Percentiles rank a stretch among this genome's conserved stretches.
Evolutionary conservation across 331 rosid genomes (phyloP).

Genomic region (Malus hybrid): DNA sequence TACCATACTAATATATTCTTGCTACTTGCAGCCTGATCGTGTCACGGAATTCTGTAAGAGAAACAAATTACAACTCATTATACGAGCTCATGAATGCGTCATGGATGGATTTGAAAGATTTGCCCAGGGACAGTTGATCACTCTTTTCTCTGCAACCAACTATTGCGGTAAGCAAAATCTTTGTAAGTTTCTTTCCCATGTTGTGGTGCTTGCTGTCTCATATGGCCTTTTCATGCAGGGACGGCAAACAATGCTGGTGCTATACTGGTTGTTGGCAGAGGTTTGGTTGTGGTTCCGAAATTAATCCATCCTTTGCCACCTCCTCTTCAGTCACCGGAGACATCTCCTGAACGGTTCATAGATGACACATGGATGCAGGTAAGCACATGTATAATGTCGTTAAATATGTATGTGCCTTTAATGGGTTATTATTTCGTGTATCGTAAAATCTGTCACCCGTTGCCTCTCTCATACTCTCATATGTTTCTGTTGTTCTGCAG

Average conservation of each 20-base stretch:
- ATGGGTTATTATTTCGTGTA: background rate
- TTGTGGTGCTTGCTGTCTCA: constrained; percentile 18
- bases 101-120: constrained; percentile 99
- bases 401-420: background rate
- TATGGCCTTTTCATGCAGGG: constrained; percentile 37
- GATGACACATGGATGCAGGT: constrained; percentile 99
- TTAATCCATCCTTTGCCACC: constrained; percentile 97
- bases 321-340: constrained; percentile 92
- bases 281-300: constrained; percentile 97
- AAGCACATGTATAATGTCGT: background rate
- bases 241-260: constrained; percentile 99
- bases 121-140: constrained; percentile 97
- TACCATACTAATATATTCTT: constrained; percentile 16
- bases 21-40: constrained; percentile 85
- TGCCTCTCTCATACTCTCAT: background rate
- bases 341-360: constrained; percentile 81
- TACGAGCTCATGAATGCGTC: constrained; percentile 98
- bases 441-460: background rate
- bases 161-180: constrained; percentile 72
- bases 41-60: constrained; percentile 93
- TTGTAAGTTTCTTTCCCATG: background rate
- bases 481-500: constrained; percentile 26
- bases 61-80: constrained; percentile 89
- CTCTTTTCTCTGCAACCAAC: constrained; percentile 96
- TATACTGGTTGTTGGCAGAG: constrained; percentile 92